These are phyloP conservation scores for Aspergillus campestris DNA, from an alignment of 495 filamentous ascomycete genomes.

Conservation along the genomic window DNA sequence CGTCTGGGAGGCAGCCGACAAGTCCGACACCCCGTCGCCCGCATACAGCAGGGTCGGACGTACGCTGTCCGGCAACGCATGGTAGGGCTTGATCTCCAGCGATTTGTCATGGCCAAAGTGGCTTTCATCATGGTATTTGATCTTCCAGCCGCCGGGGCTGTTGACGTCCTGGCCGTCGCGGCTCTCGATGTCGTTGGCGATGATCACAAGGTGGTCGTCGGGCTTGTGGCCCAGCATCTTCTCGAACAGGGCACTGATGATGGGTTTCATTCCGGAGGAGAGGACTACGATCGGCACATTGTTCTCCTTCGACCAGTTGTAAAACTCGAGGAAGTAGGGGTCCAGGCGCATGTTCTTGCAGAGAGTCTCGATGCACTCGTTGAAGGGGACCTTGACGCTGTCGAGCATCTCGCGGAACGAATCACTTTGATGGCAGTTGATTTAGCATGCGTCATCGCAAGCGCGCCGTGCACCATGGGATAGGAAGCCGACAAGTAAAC, in stretches of 20 bases:
- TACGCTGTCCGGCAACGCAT: slow-evolving; percentile 54
- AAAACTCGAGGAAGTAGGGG: slow-evolving; percentile 77
- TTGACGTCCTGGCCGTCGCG: slow-evolving; percentile 66
- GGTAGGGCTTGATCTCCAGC: slow-evolving; percentile 75
- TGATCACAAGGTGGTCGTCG: slow-evolving; percentile 63
- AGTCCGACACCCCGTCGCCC: slow-evolving; percentile 82
- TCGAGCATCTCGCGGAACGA: slow-evolving; percentile 84
- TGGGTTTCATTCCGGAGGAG: slow-evolving; percentile 83
- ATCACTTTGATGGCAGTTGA: slow-evolving; percentile 38
- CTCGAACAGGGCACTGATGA: slow-evolving; percentile 76
- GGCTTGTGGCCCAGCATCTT: slow-evolving; percentile 64
- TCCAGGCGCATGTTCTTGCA: slow-evolving; percentile 80
- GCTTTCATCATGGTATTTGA: slow-evolving; percentile 81
- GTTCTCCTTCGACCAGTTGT: slow-evolving; percentile 65
- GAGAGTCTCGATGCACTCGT: slow-evolving; percentile 67
- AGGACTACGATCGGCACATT: slow-evolving; percentile 89
- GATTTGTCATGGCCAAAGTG: slow-evolving; percentile 92
- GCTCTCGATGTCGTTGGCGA: slow-evolving; percentile 70
- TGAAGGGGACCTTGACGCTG: slow-evolving; percentile 65
- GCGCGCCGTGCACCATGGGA: too few species aligned
- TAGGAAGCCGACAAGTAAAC: too few species aligned
- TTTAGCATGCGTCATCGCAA: background rate
- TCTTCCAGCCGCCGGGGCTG: slow-evolving; percentile 72
- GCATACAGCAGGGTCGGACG: slow-evolving; percentile 80
- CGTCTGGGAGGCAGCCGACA: slow-evolving; percentile 81